Base-by-base conservation (phyloP, 768 basidiomycete genomes). In the Phylloporus scabripes region DNA sequence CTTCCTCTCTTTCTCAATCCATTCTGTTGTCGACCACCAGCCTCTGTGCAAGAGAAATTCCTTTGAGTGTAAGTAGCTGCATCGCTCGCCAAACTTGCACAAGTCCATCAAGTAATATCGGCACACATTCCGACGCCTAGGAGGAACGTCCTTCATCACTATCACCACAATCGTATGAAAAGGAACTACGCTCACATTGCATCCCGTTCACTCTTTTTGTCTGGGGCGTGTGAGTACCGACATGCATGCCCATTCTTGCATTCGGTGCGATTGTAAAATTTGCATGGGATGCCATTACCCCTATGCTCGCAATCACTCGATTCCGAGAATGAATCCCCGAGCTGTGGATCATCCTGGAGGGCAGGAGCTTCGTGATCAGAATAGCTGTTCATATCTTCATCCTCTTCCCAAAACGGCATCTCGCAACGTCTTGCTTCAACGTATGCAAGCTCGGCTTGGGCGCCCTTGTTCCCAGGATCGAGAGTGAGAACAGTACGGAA, bases 51-150 rank as follows among this genome's bases (percentile, higher is more conserved):
- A 71, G 5, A 82, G 71, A 47, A 71, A 74, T 5, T 62, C 62
- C 45, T 67, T 73, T 20, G 72, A 69, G 55, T 82, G 80, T 10
- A 72, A 64, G 54, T 81, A 81, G 6, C 69, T 68, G 53, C 79
- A 82, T 36, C 62, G 64, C 4, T 55, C 41, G 9, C 69, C 65
- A 52, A 69, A 74, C 42, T 64, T 67, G 66, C 78, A 78, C 1
- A 52, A 50, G 11, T 61, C 69, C 9, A 77, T 53, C 20, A 79
- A 57, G 51, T 64, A 73, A 51, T 67, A 64, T 6, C 69, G 32
- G 56, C 77, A 80, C 17, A 79, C 76, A 45, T 79, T 83, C 45
- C 72, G 70, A 1, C 80, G 80, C 1, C 81, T 82, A 49, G 14
- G 10, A n/a, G n/a, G n/a, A n/a, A 42, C 8, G 15, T 12, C n/a